Evolutionary conservation across 208 protist species (phyloP).

Genomic region (Lotmaria passim): DNA sequence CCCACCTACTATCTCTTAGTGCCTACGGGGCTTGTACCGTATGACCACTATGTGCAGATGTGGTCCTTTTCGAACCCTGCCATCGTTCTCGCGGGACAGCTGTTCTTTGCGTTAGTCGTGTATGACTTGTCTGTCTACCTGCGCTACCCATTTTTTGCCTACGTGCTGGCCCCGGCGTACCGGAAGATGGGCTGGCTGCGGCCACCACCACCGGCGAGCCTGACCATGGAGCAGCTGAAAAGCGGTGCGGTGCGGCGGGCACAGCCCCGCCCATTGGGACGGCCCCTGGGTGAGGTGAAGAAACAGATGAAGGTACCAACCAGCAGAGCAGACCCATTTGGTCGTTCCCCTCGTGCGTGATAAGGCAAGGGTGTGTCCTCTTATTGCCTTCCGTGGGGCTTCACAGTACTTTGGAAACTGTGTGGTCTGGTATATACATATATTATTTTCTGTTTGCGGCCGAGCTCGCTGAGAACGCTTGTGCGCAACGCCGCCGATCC

Average conservation of each 20-base stretch:
- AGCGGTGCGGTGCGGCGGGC: slow-evolving; percentile 28
- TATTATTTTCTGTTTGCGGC: neutral
- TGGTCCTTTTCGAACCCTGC: slow-evolving; percentile 72
- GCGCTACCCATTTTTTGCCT: slow-evolving; percentile 76
- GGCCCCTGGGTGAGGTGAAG: slow-evolving; percentile 47
- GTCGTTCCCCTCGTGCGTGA: slow-evolving; percentile 16
- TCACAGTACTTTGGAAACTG: no score
- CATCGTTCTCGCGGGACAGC: slow-evolving; percentile 64
- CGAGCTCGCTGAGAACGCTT: no score
- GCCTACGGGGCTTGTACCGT: slow-evolving; percentile 52
- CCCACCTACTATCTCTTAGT: slow-evolving; percentile 84
- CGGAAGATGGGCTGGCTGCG: slow-evolving; percentile 54
- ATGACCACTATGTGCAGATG: slow-evolving; percentile 70
- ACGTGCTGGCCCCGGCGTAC: slow-evolving; percentile 69
- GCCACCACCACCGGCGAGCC: slow-evolving; percentile 28
- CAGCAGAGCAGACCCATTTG: slow-evolving; percentile 7
- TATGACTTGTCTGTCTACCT: slow-evolving; percentile 84
- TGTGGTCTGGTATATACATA: no score
- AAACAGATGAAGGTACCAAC: slow-evolving; percentile 23
- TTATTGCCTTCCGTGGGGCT: no score
- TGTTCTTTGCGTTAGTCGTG: slow-evolving; percentile 62
- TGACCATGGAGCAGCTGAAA: slow-evolving; percentile 58
- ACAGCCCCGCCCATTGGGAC: slow-evolving; percentile 56
- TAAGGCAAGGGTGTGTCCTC: neutral
- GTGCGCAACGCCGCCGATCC: no score